Conservation (phyloP, 2,329 filamentous ascomycete genomes). For the Ophiostoma montium region DNA sequence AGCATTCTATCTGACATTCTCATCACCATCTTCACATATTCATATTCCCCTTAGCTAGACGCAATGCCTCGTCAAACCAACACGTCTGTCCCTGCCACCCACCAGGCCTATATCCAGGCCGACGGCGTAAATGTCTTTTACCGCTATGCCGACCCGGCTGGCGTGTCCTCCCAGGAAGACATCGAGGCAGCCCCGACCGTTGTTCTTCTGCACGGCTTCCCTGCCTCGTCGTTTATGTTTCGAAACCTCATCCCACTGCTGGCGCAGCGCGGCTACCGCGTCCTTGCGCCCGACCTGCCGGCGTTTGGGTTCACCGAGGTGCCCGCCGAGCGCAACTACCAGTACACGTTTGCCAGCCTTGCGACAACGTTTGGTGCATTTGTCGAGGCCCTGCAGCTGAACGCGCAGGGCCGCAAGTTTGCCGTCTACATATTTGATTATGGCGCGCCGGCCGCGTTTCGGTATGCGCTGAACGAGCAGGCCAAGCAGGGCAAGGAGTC, state of each 20-base stretch:
- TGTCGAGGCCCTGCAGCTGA: constrained; percentile 30
- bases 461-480: constrained; percentile 35
- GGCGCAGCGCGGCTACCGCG: constrained; percentile 22
- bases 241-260: constrained; percentile 30
- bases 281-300: constrained; percentile 44
- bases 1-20: no score
- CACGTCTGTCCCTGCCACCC: background rate
- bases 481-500: constrained; percentile 24
- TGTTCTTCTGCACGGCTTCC: constrained; percentile 32
- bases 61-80: no score
- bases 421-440: constrained; percentile 50
- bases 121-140: constrained; percentile 28
- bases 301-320: constrained; percentile 44
- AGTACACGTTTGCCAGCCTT: constrained; percentile 40
- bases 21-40: no score
- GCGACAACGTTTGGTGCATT: constrained; percentile 33
- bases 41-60: no score
- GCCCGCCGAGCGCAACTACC: constrained; percentile 26
- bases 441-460: constrained; percentile 40
- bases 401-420: constrained; percentile 22
- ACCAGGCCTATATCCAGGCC: constrained; percentile 4
- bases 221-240: constrained; percentile 28
- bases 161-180: background rate
- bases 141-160: constrained; percentile 19
- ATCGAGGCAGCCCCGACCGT: constrained; percentile 20